A percentile compares a stretch with the other conserved stretches of the same genome.
phyloP scores from a whole-genome alignment of 352 stramenopile genomes.

The Phytophthora europaea region DNA sequence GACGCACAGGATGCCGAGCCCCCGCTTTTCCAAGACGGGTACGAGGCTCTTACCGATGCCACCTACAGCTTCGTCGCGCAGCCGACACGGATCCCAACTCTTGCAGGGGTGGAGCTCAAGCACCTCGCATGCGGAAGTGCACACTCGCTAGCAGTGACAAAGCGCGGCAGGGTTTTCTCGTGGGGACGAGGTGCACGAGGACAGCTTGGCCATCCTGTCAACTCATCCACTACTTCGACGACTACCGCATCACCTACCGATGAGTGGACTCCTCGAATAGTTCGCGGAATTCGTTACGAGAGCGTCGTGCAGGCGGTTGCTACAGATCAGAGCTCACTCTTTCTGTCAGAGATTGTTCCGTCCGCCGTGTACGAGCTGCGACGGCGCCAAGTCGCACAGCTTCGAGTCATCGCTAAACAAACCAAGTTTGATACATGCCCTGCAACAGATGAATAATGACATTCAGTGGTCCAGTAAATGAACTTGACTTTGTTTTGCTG shows the following conservation, averaged over 20 bases:
- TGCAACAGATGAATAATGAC: slow-evolving; percentile 2
- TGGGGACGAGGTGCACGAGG: slow-evolving; percentile 66
- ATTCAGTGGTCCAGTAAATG: neutral
- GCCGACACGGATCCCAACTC: slow-evolving; percentile 49
- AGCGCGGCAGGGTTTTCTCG: slow-evolving; percentile 58
- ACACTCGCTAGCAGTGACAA: slow-evolving; percentile 69
- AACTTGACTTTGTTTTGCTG: neutral
- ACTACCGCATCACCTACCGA: slow-evolving; percentile 30
- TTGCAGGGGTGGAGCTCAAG: slow-evolving; percentile 61
- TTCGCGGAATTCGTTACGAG: slow-evolving; percentile 64
- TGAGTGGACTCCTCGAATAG: slow-evolving; percentile 51
- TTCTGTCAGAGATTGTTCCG: slow-evolving; percentile 60
- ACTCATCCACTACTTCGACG: neutral
- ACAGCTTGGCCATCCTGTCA: slow-evolving; percentile 48
- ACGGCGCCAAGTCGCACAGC: slow-evolving; percentile 55
- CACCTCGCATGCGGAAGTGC: slow-evolving; percentile 60
- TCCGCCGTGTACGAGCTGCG: slow-evolving; percentile 53
- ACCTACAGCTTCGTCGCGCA: slow-evolving; percentile 63
- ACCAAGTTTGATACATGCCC: slow-evolving; percentile 23
- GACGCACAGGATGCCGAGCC: slow-evolving; percentile 3
- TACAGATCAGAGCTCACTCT: slow-evolving; percentile 67
- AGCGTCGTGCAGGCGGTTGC: slow-evolving; percentile 55
- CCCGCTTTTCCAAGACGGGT: slow-evolving; percentile 62
- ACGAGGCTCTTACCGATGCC: slow-evolving; percentile 77
- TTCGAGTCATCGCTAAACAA: slow-evolving; percentile 44